Evolutionary conservation across 805 yeast species (phyloP).

Genomic region (Wickerhamomyces tratensis): DNA sequence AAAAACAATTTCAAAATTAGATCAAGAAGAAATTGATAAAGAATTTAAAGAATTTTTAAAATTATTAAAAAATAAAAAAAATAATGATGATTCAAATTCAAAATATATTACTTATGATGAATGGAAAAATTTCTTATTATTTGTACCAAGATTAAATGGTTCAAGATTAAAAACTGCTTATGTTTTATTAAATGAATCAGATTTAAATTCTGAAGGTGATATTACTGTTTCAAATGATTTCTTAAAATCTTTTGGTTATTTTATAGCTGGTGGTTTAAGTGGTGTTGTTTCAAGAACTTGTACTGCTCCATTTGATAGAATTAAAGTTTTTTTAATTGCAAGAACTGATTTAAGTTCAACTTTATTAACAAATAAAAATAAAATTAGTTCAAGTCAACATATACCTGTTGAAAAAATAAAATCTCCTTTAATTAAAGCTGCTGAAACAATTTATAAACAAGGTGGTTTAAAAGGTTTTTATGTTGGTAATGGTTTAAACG

Average conservation of each 20-base stretch:
- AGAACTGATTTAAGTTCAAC: conserved; percentile 75
- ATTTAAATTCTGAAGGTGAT: conserved; percentile 86
- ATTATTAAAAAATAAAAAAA: conserved; percentile 15
- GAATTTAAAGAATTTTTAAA: conserved; percentile 48
- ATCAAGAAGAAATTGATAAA: conserved; percentile 35
- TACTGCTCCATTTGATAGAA: conserved; percentile 94
- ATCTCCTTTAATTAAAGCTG: conserved; percentile 76
- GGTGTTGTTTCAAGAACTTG: conserved; percentile 95
- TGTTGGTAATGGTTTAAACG: conserved; percentile 91
- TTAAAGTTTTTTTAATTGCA: conserved; percentile 89
- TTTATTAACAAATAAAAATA: conserved; percentile 44
- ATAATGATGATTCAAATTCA: conserved; percentile 36
- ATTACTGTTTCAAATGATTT: conserved; percentile 74
- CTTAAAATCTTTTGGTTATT: conserved; percentile 79
- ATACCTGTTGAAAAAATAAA: conserved; percentile 35
- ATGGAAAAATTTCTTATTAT: conserved; percentile 71
- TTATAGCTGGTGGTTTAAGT: conserved; percentile 89
- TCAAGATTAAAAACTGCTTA: conserved; percentile 77
- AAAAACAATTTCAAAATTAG: background rate
- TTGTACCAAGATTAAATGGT: conserved; percentile 75
- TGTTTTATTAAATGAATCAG: conserved; percentile 67
- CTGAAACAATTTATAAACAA: conserved; percentile 69
- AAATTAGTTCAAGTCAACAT: conserved; percentile 32
- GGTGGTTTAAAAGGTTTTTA: conserved; percentile 87
- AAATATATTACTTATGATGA: conserved; percentile 77